phyloP scores from a whole-genome alignment of 306 rosid species.

The Alnus rubra region DNA sequence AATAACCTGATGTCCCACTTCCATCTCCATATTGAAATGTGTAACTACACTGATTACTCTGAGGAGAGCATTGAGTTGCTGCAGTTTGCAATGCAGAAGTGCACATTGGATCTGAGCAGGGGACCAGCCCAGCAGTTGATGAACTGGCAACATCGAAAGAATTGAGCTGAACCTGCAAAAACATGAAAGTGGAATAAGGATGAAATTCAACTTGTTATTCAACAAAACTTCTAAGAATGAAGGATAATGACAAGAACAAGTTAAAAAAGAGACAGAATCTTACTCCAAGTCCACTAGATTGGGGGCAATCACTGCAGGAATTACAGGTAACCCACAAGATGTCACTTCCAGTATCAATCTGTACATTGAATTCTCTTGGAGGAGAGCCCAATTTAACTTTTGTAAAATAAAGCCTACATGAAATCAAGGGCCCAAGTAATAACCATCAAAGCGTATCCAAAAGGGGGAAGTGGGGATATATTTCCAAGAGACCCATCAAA shows the following conservation, averaged over 20 bases:
- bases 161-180: slow-evolving; percentile 76
- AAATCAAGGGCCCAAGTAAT: slow-evolving; percentile 34
- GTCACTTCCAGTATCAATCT: slow-evolving; percentile 95
- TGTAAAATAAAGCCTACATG: slow-evolving; percentile 78
- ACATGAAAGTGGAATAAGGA: slow-evolving; percentile 17
- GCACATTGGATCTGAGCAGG: slow-evolving; percentile 81
- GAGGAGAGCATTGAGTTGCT: slow-evolving; percentile 60
- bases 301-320: slow-evolving; percentile 85
- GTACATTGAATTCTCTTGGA: slow-evolving; percentile 83
- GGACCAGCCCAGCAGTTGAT: slow-evolving; percentile 52
- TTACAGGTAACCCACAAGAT: slow-evolving; percentile 91
- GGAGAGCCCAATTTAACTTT: slow-evolving; percentile 91
- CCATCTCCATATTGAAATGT: slow-evolving; percentile 83
- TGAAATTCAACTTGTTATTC: slow-evolving; percentile 12
- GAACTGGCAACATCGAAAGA: slow-evolving; percentile 74
- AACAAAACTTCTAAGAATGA: slow-evolving; percentile 11
- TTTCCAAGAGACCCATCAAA: background rate
- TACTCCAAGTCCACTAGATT: slow-evolving; percentile 84
- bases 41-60: slow-evolving; percentile 79
- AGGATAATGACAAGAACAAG: slow-evolving; percentile 16
- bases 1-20: slow-evolving; percentile 83
- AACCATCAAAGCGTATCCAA: background rate
- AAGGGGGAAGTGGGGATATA: background rate
- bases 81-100: slow-evolving; percentile 56
- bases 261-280: slow-evolving; percentile 18